Evolutionary conservation across 345 rosid genomes (phyloP).

Genomic region (Eucalyptus guilfoylei): DNA sequence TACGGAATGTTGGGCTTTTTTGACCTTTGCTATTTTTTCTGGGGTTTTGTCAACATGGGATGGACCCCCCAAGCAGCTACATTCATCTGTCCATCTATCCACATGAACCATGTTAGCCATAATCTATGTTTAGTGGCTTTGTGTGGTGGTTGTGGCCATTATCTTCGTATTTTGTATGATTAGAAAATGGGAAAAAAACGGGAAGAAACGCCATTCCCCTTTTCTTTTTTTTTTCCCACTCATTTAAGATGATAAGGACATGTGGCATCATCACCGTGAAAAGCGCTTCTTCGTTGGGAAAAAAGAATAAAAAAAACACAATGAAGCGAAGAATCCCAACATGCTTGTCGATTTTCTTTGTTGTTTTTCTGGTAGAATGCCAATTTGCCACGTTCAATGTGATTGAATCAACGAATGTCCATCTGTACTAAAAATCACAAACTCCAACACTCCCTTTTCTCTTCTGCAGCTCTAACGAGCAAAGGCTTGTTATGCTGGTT

Average conservation of each 20-base stretch:
- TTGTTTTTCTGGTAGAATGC: not conserved
- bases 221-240: not conserved
- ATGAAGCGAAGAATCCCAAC: not conserved
- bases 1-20: not conserved
- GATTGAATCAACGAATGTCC: conserved; percentile 20
- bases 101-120: not conserved
- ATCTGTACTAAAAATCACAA: not conserved
- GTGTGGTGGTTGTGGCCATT: not conserved
- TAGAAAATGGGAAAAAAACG: not conserved
- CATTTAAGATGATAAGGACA: not conserved
- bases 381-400: not conserved
- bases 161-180: not conserved
- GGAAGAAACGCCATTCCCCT: not conserved
- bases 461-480: not conserved
- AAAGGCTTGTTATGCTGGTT: not conserved
- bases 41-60: not conserved
- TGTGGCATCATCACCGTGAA: not conserved
- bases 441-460: not conserved
- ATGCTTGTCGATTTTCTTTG: not conserved
- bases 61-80: not conserved
- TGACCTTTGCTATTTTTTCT: not conserved
- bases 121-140: not conserved
- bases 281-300: not conserved
- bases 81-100: not conserved
- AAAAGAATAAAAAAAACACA: not conserved